Evolutionary conservation across 202 grass and related monocot species (phyloP), one percentile per base, ranked within the genome.

Genomic region (Eragrostis tef): DNA sequence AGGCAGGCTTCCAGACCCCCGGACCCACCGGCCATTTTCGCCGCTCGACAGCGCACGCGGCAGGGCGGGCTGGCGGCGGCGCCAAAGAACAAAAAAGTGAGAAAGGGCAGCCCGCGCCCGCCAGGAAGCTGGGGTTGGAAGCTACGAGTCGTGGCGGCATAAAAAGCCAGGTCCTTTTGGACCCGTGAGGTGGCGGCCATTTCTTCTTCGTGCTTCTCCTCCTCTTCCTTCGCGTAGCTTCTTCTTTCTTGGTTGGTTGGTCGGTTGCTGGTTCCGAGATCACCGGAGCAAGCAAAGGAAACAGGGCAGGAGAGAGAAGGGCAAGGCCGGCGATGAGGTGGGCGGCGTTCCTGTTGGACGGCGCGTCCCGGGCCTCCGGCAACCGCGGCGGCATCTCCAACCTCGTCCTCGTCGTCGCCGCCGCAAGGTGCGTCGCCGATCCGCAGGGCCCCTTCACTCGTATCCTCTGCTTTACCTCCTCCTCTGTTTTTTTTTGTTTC

Each of bases 321-420:
- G 26, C 29, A 31, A 27, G 42, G 6, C 2, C 14, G 11, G 39
- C 29, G 36, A 89, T 90, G 88, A 86, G 84, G 84, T 90, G 88
- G 88, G 54, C 88, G 84, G 83, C 88, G 24, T 57, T 90, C 68
- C 1, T 86, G 61, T 76, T 70, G 81, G 87, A 88, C 5, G 71
- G 81, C 64, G 85, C 73, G 19, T 73, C 73, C 13, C 42, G 85
- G 27, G 56, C 61, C 6, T 77, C 76, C 47, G 60, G 48, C 47
- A 10, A 9, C 47, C 27, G 27, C 77, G 78, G 31, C 51, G 77
- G 49, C 20, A 16, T 91, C 83, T 81, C 88, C 78, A 91, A 91
- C 67, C 79, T 89, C 79, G 71, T 94, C 88, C 70, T 94, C 83
- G 47, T 94, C 86, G 83, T 89, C 84, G 77, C 84, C 15, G 92